Percentiles rank a stretch among this genome's conserved stretches.
phyloP scores from a whole-genome alignment of 176 grass and related monocot genomes.

The Aegilops bicornis region DNA sequence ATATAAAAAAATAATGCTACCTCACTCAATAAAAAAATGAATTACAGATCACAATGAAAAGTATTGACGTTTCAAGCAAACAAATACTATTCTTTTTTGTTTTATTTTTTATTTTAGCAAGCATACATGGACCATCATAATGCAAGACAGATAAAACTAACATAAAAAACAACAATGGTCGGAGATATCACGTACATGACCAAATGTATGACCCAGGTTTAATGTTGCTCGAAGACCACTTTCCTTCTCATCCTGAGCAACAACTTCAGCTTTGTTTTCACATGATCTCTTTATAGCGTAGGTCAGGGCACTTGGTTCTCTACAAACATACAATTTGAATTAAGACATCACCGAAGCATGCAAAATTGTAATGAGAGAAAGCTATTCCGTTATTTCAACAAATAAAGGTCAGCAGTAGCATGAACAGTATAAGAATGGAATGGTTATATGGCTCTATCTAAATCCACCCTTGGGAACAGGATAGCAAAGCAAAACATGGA shows the following conservation, averaged over 20 bases:
- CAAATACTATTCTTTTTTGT: background rate
- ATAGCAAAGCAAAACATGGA: background rate
- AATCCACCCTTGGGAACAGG: background rate
- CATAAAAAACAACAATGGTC: background rate
- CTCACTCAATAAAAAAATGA: too few relatives aligned
- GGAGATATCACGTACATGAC: constrained; percentile 67
- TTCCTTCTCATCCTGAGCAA: too few relatives aligned
- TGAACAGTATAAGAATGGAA: too few relatives aligned
- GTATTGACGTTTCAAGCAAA: background rate
- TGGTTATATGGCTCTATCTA: too few relatives aligned
- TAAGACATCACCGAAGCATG: background rate
- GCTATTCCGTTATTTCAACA: too few relatives aligned
- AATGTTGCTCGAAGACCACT: too few relatives aligned
- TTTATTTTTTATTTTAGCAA: background rate
- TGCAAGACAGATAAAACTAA: background rate
- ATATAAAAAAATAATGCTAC: background rate
- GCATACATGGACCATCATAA: background rate
- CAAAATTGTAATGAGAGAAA: too few relatives aligned
- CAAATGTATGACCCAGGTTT: constrained; percentile 14
- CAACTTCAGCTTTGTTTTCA: too few relatives aligned
- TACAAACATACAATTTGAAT: constrained; percentile 36
- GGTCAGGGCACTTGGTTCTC: constrained; percentile 85
- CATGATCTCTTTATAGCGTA: background rate
- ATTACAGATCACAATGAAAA: too few relatives aligned
- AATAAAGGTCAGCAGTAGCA: too few relatives aligned